Evolutionary conservation across 139 green algal genomes (phyloP), one percentile per base, ranked within the genome.

Genomic region (Chlorella vulgaris): DNA sequence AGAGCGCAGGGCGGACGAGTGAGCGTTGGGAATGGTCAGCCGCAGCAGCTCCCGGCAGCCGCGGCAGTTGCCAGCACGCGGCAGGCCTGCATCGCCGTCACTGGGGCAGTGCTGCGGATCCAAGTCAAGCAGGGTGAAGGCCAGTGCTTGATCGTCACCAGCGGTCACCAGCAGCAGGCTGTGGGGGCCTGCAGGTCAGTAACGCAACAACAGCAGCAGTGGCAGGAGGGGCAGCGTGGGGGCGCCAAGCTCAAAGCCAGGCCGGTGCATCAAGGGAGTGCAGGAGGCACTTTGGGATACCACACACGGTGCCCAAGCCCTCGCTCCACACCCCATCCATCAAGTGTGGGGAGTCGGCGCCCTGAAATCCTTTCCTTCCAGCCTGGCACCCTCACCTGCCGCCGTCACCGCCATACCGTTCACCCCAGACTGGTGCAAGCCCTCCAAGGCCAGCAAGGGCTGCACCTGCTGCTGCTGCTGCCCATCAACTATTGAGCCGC

Each of bases 81-180:
- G n/a, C n/a, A n/a, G n/a, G n/a, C n/a, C 4, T 35, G 42, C 33
- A n/a, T 22, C 33, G 43, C 29, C 55, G 31, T 3, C 58, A 0
- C 51, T 69, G 29, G n/a, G 13, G 51, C 43, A n/a, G n/a, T n/a
- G n/a, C n/a, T n/a, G n/a, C n/a, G n/a, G n/a, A n/a, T n/a, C n/a
- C n/a, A 81, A 31, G 3, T 75, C 26, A 58, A 85, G 81, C 35
- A 62, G 36, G 6, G 35, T 74, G 28, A 78, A 21, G 31, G n/a
- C 7, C 5, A 89, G 47, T 7, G 79, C 21, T 69, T 91, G 87
- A 39, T 91, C 87, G 60, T 91, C 87, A 2, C 87, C 87, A 4
- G 53, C 87, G 10, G 79, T 83, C 7, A 89, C 7, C 29, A 87
- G 53, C 86, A 89, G 63, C 42, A 83, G 38, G 7, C 28, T 29